These are phyloP conservation scores for Vaccinium corymbosum DNA, from an alignment of 148 eudicot genomes.

Conservation along the genomic window DNA sequence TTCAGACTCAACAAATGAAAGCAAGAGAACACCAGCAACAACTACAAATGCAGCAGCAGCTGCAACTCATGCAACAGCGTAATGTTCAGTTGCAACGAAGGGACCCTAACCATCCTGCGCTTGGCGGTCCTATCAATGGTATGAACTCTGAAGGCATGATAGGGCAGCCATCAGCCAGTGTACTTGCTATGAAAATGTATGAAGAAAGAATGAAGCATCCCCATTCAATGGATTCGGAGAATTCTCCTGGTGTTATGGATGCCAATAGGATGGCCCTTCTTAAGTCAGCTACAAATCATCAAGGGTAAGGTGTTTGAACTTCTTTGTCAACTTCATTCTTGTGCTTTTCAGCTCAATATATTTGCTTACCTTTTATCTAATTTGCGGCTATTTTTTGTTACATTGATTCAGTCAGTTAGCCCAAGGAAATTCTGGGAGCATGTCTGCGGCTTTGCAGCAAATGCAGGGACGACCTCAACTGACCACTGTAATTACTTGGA, in stretches of 20 bases:
- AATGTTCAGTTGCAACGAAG: slow-evolving; percentile 92
- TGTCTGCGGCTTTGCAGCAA: slow-evolving; percentile 91
- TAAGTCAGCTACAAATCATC: slow-evolving; percentile 74
- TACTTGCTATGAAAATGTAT: slow-evolving; percentile 44
- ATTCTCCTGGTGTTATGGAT: slow-evolving; percentile 71
- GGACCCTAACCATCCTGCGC: slow-evolving; percentile 79
- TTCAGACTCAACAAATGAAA: slow-evolving; percentile 88
- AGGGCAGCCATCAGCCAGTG: slow-evolving; percentile 53
- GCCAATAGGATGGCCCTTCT: slow-evolving; percentile 87
- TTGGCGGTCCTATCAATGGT: slow-evolving; percentile 69
- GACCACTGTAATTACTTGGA: slow-evolving; percentile 44
- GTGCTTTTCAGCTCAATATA: background rate
- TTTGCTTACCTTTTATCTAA: background rate
- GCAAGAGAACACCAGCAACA: slow-evolving; percentile 89
- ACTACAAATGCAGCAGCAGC: slow-evolving; percentile 70
- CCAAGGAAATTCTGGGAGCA: slow-evolving; percentile 75
- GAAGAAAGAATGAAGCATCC: slow-evolving; percentile 59
- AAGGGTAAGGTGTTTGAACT: slow-evolving; percentile 44
- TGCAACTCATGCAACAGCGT: slow-evolving; percentile 93
- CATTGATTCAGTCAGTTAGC: slow-evolving; percentile 76
- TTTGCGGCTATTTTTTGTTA: slow-evolving; percentile 23
- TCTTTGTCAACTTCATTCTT: background rate
- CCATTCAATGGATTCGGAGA: slow-evolving; percentile 50
- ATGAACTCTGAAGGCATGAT: slow-evolving; percentile 51
- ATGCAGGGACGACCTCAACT: slow-evolving; percentile 81